phyloP scores from a whole-genome alignment of 2,329 filamentous ascomycete species.

The Proliferodiscus dingleyae region DNA sequence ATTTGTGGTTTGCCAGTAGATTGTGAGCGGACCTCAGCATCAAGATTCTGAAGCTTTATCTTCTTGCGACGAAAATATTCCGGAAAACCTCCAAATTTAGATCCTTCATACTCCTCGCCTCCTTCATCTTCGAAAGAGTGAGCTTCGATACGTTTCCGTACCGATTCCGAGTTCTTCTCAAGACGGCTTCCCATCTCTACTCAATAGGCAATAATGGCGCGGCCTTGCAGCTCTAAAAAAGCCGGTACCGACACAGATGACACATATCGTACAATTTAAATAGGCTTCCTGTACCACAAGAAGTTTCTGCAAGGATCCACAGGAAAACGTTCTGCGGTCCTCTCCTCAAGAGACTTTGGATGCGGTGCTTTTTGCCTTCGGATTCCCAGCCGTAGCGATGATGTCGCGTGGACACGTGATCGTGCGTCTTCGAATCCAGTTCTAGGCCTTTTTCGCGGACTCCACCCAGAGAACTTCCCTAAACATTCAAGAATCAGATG shows the following conservation, averaged over 20 bases:
- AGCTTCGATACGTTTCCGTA: slow-evolving; percentile 56
- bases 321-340: too few species aligned
- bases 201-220: not conserved
- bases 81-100: slow-evolving; percentile 79
- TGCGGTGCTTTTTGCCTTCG: too few species aligned
- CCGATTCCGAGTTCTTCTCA: slow-evolving; percentile 57
- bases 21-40: slow-evolving; percentile 70
- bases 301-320: too few species aligned
- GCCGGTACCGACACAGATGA: not conserved
- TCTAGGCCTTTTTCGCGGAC: too few species aligned
- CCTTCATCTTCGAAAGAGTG: slow-evolving; percentile 75
- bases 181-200: slow-evolving; percentile 52
- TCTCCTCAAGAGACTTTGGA: too few species aligned
- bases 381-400: too few species aligned
- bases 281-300: too few species aligned
- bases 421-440: too few species aligned
- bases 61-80: slow-evolving; percentile 97
- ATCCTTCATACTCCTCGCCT: slow-evolving; percentile 87
- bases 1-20: slow-evolving; percentile 70
- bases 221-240: not conserved
- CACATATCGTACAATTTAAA: too few species aligned
- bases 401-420: too few species aligned
- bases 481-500: too few species aligned
- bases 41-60: slow-evolving; percentile 92
- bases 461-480: too few species aligned